These are phyloP conservation scores for Leccinellum luteum DNA, from an alignment of 768 basidiomycete species.

Conservation along the genomic window DNA sequence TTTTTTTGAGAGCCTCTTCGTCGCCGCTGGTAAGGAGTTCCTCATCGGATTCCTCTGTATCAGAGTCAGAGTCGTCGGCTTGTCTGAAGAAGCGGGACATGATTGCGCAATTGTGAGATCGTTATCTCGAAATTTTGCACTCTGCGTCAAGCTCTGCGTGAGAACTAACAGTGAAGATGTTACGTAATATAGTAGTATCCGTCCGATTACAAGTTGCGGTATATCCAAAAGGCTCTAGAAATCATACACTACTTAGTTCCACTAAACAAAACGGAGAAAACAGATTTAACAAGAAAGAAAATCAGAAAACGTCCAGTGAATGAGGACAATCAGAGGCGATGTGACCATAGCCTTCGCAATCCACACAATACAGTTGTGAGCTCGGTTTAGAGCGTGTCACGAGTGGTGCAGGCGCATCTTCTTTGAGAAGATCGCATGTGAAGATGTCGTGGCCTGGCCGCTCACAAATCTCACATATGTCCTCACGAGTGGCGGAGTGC, in stretches of 20 bases:
- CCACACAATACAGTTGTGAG: slow-evolving; percentile 64
- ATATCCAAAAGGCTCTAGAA: slow-evolving; percentile 13
- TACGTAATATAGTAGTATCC: slow-evolving; percentile 14
- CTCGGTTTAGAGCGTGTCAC: slow-evolving; percentile 11
- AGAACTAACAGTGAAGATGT: slow-evolving; percentile 8
- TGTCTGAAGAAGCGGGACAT: slow-evolving; percentile 93
- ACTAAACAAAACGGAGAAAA: slow-evolving; percentile 6
- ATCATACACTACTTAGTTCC: slow-evolving; percentile 23
- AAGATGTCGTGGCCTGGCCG: slow-evolving; percentile 84
- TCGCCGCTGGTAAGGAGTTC: slow-evolving; percentile 71
- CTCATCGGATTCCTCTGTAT: slow-evolving; percentile 72
- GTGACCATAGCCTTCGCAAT: slow-evolving; percentile 83
- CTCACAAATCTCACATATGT: slow-evolving; percentile 85
- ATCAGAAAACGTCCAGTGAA: slow-evolving; percentile 82
- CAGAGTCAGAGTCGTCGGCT: slow-evolving; percentile 79
- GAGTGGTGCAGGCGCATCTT: slow-evolving; percentile 38
- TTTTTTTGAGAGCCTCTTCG: slow-evolving; percentile 51
- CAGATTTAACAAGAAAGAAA: slow-evolving; percentile 1
- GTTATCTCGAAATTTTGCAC: slow-evolving; percentile 27
- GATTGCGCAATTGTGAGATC: slow-evolving; percentile 19
- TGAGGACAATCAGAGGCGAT: slow-evolving; percentile 76
- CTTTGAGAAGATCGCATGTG: slow-evolving; percentile 72
- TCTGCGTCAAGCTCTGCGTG: slow-evolving; percentile 16
- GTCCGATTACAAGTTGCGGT: background rate
- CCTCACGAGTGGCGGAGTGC: slow-evolving; percentile 28